Conservation (phyloP, 2,329 filamentous ascomycete genomes). For the Sporothrix variecibatus region DNA sequence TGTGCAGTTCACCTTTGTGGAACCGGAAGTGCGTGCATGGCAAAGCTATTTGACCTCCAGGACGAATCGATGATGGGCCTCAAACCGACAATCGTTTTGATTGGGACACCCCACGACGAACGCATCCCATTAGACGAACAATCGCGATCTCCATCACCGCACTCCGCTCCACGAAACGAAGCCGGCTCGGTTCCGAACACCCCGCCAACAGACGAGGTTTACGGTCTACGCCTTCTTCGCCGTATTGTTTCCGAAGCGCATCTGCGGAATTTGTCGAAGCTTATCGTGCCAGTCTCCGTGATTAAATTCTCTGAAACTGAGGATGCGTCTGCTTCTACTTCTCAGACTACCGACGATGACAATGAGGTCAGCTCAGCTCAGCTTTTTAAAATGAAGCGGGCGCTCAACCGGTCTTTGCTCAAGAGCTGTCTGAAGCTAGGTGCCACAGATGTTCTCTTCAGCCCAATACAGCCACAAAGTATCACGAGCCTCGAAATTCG, state of each 20-base stretch:
- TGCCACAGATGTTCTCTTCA: conserved; percentile 80
- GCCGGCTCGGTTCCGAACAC: conserved; percentile 38
- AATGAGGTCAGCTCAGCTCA: neutral
- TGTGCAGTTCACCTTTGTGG: conserved; percentile 56
- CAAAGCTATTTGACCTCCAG: conserved; percentile 55
- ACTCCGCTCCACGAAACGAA: conserved; percentile 41
- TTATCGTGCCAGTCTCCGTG: conserved; percentile 59
- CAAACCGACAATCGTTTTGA: conserved; percentile 58
- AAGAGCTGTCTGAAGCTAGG: conserved; percentile 80
- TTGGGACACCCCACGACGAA: conserved; percentile 58
- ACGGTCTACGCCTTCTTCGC: conserved; percentile 57
- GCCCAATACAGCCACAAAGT: conserved; percentile 72
- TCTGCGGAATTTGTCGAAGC: conserved; percentile 56
- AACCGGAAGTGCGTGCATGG: conserved; percentile 55
- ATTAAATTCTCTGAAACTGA: conserved; percentile 45
- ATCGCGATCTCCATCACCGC: conserved; percentile 48
- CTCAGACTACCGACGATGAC: neutral
- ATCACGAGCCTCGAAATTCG: conserved; percentile 77
- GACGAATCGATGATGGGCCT: conserved; percentile 54
- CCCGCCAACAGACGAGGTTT: conserved; percentile 51
- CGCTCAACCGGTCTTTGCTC: conserved; percentile 52
- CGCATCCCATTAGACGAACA: conserved; percentile 41
- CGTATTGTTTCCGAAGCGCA: conserved; percentile 61
- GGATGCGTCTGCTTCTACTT: neutral
- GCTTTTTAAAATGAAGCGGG: conserved; percentile 5